These are phyloP conservation scores for Thielaviopsis punctulata DNA, from an alignment of 2,329 filamentous ascomycete species.

Conservation along the genomic window DNA sequence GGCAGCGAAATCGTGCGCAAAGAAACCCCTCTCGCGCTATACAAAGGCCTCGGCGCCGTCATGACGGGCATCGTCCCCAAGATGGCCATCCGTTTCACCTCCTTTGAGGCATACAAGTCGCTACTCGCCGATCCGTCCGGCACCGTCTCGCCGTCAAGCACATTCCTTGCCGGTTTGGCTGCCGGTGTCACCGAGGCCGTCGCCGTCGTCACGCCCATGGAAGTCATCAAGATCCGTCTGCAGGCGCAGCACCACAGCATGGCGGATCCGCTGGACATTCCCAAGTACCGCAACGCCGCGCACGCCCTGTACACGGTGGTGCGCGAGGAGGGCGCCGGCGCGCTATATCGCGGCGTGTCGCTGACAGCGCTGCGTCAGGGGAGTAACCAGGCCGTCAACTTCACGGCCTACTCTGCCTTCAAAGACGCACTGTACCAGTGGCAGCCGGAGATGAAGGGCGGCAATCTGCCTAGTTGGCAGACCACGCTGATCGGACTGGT, in stretches of 20 bases:
- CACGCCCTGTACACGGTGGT: slow-evolving; percentile 72
- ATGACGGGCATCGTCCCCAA: slow-evolving; percentile 93
- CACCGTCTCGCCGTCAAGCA: slow-evolving; percentile 49
- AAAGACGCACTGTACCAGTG: slow-evolving; percentile 57
- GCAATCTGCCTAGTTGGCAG: slow-evolving; percentile 67
- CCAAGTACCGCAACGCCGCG: slow-evolving; percentile 93
- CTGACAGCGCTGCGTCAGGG: slow-evolving; percentile 88
- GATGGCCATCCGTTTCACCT: slow-evolving; percentile 98
- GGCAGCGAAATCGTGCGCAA: slow-evolving; percentile 72
- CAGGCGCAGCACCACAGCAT: slow-evolving; percentile 97
- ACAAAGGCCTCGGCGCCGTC: slow-evolving; percentile 96
- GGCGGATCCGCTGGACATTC: slow-evolving; percentile 87
- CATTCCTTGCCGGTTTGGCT: slow-evolving; percentile 61
- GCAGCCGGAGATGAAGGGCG: slow-evolving; percentile 50
- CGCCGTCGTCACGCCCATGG: slow-evolving; percentile 93
- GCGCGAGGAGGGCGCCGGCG: slow-evolving; percentile 73
- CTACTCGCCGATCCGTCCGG: slow-evolving; percentile 55
- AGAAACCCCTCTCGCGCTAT: slow-evolving; percentile 82
- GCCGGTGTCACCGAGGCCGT: slow-evolving; percentile 95
- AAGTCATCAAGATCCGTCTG: slow-evolving; percentile 95
- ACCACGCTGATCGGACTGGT: slow-evolving; percentile 83
- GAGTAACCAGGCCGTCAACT: slow-evolving; percentile 96
- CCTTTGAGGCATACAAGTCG: slow-evolving; percentile 91
- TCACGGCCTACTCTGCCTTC: slow-evolving; percentile 92
- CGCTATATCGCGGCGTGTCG: slow-evolving; percentile 83